Percentiles rank a stretch among this genome's conserved stretches.
Conservation (phyloP, 805 yeast genomes). For the Suhomyces tanzawaensis region DNA sequence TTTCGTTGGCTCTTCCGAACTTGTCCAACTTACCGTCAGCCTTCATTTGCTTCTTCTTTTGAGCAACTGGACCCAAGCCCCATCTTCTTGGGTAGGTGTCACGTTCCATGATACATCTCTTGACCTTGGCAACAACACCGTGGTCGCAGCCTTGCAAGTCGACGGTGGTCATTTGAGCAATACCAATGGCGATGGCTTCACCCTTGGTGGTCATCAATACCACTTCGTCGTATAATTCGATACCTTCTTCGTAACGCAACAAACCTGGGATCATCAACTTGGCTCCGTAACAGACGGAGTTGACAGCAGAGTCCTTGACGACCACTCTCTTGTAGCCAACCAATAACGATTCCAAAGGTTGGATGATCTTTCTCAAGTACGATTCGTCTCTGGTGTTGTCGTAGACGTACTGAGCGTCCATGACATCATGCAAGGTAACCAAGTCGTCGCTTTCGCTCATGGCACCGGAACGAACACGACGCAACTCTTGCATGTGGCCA, state of each 20-base stretch:
- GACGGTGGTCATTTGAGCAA: conserved; percentile 98
- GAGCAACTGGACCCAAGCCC: conserved; percentile 99
- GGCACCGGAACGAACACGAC: conserved; percentile 99
- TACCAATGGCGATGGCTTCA: conserved; percentile 97
- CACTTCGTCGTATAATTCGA: conserved; percentile 95
- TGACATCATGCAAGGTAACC: conserved; percentile 94
- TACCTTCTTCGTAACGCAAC: conserved; percentile 95
- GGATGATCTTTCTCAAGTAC: conserved; percentile 87
- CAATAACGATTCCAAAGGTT: conserved; percentile 90
- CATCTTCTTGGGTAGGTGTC: conserved; percentile 99
- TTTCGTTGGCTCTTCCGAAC: conserved; percentile 89
- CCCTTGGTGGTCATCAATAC: conserved; percentile 98
- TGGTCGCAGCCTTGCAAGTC: conserved; percentile 96
- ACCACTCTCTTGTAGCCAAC: conserved; percentile 97
- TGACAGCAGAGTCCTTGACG: conserved; percentile 90
- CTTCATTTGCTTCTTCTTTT: conserved; percentile 97
- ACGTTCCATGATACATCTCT: conserved; percentile 99
- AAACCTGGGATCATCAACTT: conserved; percentile 98
- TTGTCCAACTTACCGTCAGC: conserved; percentile 96
- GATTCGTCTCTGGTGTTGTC: conserved; percentile 97
- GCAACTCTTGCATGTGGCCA: conserved; percentile 99
- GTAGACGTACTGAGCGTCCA: conserved; percentile 97
- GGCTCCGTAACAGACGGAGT: conserved; percentile 98
- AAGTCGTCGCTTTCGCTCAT: conserved; percentile 83
- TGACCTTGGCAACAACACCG: conserved; percentile 97